Evolutionary conservation across 768 basidiomycete species (phyloP), one percentile per base, ranked within the genome.

Genomic region (Russula vinacea): DNA sequence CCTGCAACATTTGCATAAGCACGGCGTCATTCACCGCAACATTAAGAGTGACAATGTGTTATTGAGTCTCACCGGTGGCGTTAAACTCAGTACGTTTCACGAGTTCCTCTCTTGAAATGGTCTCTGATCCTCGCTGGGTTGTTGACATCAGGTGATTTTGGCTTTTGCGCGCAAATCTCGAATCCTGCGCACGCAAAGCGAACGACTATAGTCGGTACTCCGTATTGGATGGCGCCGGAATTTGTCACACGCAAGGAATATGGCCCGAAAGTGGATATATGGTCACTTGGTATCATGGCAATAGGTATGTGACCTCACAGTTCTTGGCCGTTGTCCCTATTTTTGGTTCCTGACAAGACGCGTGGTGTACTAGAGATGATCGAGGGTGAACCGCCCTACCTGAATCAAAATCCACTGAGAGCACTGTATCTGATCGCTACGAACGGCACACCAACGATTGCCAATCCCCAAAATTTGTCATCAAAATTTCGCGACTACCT

Each of bases 31-130:
- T 66, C 97, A 99, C 75, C 87, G 97, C 62, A 96, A 99, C 72
- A 99, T 99, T 80, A 98, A 99, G 88, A 92, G 90, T 67, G 97
- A 98, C 77, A 98, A 98, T 75, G 94, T 98, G 19, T 77, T 99
- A 58, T 77, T 98, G 66, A 94, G 91, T 71, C 80, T 97, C 82
- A 84, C 85, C 62, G 97, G 97, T 1, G 95, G 98, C 72, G 97
- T 99, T 79, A 98, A 99, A 77, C 85, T 99, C 56, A 98, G 95
- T 98, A 73, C 72, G 92, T 89, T 0, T 3, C n/a, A 6, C 39
- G 13, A 13, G 67, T 55, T 40, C 22, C 9, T 60, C 17, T 33
- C 37, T 2, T 22, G n/a, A 5, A 2, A 7, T 47, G 37, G 39
- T 3, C 42, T 14, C 5, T 50, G 51, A 29, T 17, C 22, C n/a